Evolutionary conservation across 2,329 filamentous ascomycete species (phyloP).

Genomic region (Colletotrichum sublineola): DNA sequence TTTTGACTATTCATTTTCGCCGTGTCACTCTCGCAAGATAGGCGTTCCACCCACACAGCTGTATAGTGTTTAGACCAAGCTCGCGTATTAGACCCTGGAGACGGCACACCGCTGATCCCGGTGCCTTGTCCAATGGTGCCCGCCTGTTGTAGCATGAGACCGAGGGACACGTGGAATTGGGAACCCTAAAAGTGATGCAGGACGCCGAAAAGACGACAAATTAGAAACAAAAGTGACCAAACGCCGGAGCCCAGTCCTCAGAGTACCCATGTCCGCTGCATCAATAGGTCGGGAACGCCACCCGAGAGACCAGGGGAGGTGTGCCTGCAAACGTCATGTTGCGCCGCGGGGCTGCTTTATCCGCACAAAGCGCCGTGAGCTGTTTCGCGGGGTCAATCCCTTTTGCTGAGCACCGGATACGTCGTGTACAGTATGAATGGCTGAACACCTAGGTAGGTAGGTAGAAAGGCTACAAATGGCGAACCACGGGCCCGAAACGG

Average conservation of each 20-base stretch:
- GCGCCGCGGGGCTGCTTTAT: background rate
- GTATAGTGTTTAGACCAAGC: constrained; percentile 1
- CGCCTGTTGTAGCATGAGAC: background rate
- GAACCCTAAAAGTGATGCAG: constrained; percentile 7
- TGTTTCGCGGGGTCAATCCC: background rate
- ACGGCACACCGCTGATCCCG: constrained; percentile 25
- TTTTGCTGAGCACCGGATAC: background rate
- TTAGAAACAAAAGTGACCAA: background rate
- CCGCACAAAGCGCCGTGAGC: constrained; percentile 9
- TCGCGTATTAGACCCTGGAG: constrained; percentile 12
- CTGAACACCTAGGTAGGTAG: background rate
- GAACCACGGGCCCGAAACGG: constrained; percentile 11
- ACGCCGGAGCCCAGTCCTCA: constrained; percentile 25
- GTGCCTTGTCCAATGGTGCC: constrained; percentile 29
- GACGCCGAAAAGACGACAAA: background rate
- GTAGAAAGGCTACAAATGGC: constrained; percentile 6
- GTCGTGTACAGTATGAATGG: background rate
- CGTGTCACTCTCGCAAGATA: background rate
- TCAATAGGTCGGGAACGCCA: constrained; percentile 32
- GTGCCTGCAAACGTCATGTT: constrained; percentile 34
- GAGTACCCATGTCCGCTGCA: constrained; percentile 30
- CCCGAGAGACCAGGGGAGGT: constrained; percentile 31
- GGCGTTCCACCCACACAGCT: background rate
- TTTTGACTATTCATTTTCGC: background rate
- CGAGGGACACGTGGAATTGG: constrained; percentile 23